Evolutionary conservation across 345 rosid species (phyloP), one percentile per base, ranked within the genome.

Genomic region (Diplotaxis tenuifolia): DNA sequence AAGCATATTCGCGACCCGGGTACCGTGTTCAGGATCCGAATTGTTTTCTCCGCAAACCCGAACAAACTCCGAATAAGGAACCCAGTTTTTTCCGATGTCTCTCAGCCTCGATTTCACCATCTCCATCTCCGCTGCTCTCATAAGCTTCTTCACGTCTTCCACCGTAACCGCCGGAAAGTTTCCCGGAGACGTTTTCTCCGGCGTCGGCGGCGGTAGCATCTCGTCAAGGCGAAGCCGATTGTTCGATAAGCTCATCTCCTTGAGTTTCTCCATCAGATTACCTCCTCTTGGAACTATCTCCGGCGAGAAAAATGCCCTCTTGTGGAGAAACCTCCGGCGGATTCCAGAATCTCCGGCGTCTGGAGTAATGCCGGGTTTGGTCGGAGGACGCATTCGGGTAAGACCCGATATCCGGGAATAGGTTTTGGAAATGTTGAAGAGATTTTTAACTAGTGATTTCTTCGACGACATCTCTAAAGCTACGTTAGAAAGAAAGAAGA

Each of bases 91-190:
- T 62, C 83, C 88, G 21, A 79, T 80, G 56, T 75, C 85, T 72
- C 88, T 82, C 76, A 92, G 72, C 85, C 71, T 85, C 72, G 87
- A 74, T 80, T 90, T 92, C 71, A 90, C 85, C 77, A 70, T 68
- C 78, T 90, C 97, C 82, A 92, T 47, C 75, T 85, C 96, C 73
- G 88, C 92, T 67, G 82, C 94, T 75, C 73, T 83, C 75, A 92
- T 68, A 49, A 95, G 70, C 89, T 92, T 95, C 89, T 84, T 89
- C 81, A 86, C 91, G 20, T 86, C 96, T 68, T 69, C 86, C 73
- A 78, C 88, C 73, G 94, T 85, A 57, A 94, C 72, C 28, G 72
- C 80, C 36, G 75, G 55, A 3, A 70, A 70, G 23, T 1, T 4
- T 1, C 27, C 80, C 59, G 72, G 75, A 5, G 75, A 36, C 12